Base-by-base conservation (phyloP, 805 yeast genomes). In the Kregervanrija delftensis region DNA sequence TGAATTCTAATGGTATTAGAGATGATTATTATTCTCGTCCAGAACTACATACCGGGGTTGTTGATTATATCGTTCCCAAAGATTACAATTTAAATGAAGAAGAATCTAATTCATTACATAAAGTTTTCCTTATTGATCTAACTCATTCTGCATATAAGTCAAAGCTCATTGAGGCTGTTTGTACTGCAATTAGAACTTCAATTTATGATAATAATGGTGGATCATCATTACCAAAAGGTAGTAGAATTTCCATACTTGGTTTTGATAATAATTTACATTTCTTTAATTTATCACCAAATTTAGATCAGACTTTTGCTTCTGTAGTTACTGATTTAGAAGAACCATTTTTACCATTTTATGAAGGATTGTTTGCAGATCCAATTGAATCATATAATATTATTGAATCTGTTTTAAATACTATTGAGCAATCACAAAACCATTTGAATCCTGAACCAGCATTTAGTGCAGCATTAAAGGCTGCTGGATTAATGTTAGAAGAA, bases 291-390 rank as follows among this genome's bases (percentile, higher is more conserved):
- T 68, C 74, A 13, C 70, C 84, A 1, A 63, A 64, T 3, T 66
- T 79, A 33, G 79, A 77, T 13, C 72, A 76, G 39, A 73, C 88
- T 3, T 73, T 74, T 40, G 72, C 82, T 45, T 69, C 77, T 32
- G 69, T 86, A 8, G 76, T 85, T 16, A 69, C 81, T 9, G 97
- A 89, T 56, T 59, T 86, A 30, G 79, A 75, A 5, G 90, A 84
- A 35, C 84, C 90, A 5, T 88, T 89, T 53, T 67, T 89, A n/a
- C 98, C 98, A 3, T 72, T 89, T 49, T 67, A 67, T 46, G 72
- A 71, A 2, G 96, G 96, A 0, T 64, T 89, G 30, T 89, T 89
- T 62, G 95, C 79, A 8, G 88, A 85, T 51, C 89, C 96, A 1
- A 66, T 65, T 8, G 88, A 82, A 43, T 75, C 88, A 11, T 69